A percentile compares a stretch with the other conserved stretches of the same genome.
Evolutionary conservation across 805 yeast genomes (phyloP).

Genomic region (Schwanniomyces polymorphus): DNA sequence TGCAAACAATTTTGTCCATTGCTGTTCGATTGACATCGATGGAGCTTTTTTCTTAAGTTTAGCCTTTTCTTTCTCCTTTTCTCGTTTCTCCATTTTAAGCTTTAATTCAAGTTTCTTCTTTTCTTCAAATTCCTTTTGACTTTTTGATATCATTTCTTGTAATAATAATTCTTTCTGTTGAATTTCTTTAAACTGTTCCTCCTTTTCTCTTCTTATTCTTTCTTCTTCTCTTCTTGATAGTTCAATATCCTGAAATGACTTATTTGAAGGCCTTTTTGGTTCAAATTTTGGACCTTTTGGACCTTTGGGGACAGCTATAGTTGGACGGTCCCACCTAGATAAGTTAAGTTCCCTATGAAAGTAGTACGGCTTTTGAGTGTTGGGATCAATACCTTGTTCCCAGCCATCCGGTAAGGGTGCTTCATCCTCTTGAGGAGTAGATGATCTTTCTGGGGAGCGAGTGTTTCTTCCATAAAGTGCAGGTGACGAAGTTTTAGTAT

Average conservation of each 20-base stretch:
- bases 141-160: conserved; percentile 35
- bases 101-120: conserved; percentile 26
- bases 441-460: conserved; percentile 16
- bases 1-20: conserved; percentile 61
- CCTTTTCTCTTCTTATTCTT: conserved; percentile 29
- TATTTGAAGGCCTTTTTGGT: conserved; percentile 1
- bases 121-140: conserved; percentile 29
- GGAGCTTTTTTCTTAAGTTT: conserved; percentile 8
- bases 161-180: conserved; percentile 34
- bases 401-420: conserved; percentile 60
- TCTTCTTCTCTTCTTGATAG: conserved; percentile 35
- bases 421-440: conserved; percentile 14
- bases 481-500: conserved; percentile 7
- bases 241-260: conserved; percentile 15
- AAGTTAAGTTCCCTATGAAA: conserved; percentile 48
- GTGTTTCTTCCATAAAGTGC: conserved; percentile 20
- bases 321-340: conserved; percentile 65
- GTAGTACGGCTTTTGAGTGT: conserved; percentile 49
- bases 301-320: conserved; percentile 30
- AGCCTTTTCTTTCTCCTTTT: conserved; percentile 18
- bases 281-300: conserved; percentile 27
- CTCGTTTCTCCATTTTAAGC: conserved; percentile 18
- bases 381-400: conserved; percentile 55
- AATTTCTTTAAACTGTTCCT: conserved; percentile 31
- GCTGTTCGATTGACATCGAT: conserved; percentile 16